Evolutionary conservation across 371 early-diverging fungal genomes (phyloP), one percentile per base, ranked within the genome.

Genomic region (Caulochytrium protostelioides): DNA sequence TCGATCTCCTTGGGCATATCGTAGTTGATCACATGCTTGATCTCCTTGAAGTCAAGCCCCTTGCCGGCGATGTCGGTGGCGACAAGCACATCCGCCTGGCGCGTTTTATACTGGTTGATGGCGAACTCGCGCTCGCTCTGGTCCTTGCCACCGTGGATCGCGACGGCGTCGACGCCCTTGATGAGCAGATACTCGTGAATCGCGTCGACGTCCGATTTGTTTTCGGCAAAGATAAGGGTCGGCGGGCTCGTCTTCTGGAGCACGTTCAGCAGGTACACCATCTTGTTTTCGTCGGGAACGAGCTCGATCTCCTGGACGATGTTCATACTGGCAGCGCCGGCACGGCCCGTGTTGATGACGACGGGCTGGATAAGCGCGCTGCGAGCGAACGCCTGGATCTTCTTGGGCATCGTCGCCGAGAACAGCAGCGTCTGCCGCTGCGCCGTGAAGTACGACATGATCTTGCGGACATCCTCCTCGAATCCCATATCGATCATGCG

Each of bases 151-250:
- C 97, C 97, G 51, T 95, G 92, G 28, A 91, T 83, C 6, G 85
- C 82, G 12, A 80, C 85, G 0, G 79, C 76, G 43, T 89, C 84
- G 0, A 91, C 85, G 18, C 94, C 89, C 48, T 91, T 87, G 22
- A 84, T 50, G 24, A 86, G 57, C 28, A 98, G 55, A 44, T 83
- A 84, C 50, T 94, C 86, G 39, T 87, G 86, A 19, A 99, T 83
- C 49, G 91, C 90, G 45, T 99, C 98, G n/a, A 97, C 98, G 46
- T 91, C 95, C 52, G 84, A 79, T 49, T 98, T 97, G 59, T 85
- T 97, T 50, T 97, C 97, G 19, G 94, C 89, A 63, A 99, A 99
- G 15, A 99, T 75, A 32, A 99, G 62, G 0, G 91, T 90, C 5
- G 91, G 92, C 10, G 92, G 91, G 24, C 87, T 74, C 3, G 90